These are phyloP conservation scores for Trichoderma arundinaceum DNA, from an alignment of 2,329 filamentous ascomycete genomes.

Conservation along the genomic window DNA sequence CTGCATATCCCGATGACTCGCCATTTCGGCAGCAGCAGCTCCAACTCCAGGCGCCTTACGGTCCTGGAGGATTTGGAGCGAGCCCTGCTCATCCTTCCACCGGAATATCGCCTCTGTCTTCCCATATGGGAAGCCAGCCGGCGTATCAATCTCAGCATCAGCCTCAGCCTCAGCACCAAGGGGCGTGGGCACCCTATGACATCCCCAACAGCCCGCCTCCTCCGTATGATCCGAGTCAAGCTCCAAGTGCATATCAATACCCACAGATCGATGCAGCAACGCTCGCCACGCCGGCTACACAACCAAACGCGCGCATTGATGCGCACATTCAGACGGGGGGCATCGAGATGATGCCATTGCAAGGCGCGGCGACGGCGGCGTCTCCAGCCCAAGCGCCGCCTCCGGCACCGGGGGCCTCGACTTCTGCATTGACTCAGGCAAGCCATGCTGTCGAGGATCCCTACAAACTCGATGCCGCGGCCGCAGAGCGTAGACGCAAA, in stretches of 20 bases:
- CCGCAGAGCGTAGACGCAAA: constrained; percentile 36
- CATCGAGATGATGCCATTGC: constrained; percentile 28
- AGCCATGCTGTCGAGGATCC: constrained; percentile 24
- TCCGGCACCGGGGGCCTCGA: constrained; percentile 25
- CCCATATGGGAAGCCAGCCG: not conserved
- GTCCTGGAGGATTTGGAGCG: not conserved
- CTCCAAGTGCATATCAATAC: constrained; percentile 37
- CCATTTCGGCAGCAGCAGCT: constrained; percentile 37
- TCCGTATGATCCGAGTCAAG: constrained; percentile 40
- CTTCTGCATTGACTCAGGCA: constrained; percentile 30
- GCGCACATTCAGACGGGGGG: not conserved
- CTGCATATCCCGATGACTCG: constrained; percentile 42
- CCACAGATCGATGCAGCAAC: constrained; percentile 23
- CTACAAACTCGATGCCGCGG: constrained; percentile 38
- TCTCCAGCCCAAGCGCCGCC: not conserved
- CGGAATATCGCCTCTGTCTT: not conserved
- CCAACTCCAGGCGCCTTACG: not conserved
- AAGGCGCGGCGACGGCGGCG: not conserved
- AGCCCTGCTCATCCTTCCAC: constrained; percentile 3
- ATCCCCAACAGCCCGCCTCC: constrained; percentile 39
- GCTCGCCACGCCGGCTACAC: not conserved
- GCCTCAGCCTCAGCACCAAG: constrained; percentile 15
- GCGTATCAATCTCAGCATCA: constrained; percentile 17
- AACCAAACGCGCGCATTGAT: not conserved
- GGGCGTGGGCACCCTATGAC: constrained; percentile 21